phyloP scores from a whole-genome alignment of 148 eudicot genomes.

The Pouteria glomerata region DNA sequence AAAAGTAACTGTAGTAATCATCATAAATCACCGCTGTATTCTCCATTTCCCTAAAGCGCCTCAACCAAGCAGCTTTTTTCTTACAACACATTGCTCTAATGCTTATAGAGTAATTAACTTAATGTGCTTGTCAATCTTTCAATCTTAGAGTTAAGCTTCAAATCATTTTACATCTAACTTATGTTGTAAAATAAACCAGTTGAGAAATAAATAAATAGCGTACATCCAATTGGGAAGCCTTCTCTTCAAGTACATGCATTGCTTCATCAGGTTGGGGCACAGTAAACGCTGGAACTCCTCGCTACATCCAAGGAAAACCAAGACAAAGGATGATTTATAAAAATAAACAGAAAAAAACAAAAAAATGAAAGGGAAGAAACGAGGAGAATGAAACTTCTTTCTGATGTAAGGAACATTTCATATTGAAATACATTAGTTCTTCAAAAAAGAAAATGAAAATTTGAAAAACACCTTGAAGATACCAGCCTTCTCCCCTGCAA shows the following conservation, averaged over 20 bases:
- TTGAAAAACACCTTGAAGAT: constrained; percentile 63
- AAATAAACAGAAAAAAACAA: neutral
- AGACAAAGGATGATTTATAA: neutral
- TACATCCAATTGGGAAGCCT: constrained; percentile 72
- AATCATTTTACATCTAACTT: neutral
- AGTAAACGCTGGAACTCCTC: constrained; percentile 87
- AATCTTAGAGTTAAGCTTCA: neutral
- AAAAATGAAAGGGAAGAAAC: constrained; percentile 1
- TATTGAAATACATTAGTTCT: neutral
- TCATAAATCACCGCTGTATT: neutral
- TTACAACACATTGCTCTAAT: neutral
- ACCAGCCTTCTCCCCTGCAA: constrained; percentile 97
- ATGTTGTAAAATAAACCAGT: neutral
- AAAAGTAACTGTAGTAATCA: neutral
- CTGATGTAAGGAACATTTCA: neutral
- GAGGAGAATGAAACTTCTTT: neutral
- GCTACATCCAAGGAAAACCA: constrained; percentile 35
- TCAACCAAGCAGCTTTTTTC: constrained; percentile 3
- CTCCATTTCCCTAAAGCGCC: neutral
- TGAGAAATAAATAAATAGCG: constrained; percentile 23
- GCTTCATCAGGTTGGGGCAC: constrained; percentile 97
- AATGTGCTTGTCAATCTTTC: neutral
- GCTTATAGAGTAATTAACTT: neutral
- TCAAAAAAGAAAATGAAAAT: neutral
- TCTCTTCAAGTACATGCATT: constrained; percentile 72